Evolutionary conservation across 805 yeast genomes (phyloP), one percentile per base, ranked within the genome.

Genomic region (Metschnikowia amazonensis): DNA sequence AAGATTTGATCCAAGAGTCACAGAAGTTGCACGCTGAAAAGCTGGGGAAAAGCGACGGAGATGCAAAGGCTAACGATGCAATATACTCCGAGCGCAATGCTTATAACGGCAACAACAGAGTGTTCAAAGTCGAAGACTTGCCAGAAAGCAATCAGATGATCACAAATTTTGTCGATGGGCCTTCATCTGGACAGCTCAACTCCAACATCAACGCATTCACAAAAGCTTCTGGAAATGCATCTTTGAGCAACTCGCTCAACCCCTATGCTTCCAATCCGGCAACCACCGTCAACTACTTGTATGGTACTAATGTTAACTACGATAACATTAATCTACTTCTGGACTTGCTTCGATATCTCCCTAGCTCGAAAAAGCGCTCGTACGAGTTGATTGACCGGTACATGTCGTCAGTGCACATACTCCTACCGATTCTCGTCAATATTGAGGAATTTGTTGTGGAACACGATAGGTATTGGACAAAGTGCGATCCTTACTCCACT

Each of bases 371-470:
- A 36, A 72, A 67, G 39, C 65, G 75, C 31, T 72, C 80, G 0
- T 72, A 65, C 52, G 77, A 72, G 44, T 61, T 79, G 34, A 62
- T 78, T 2, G 69, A 72, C 29, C 63, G 82, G 23, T 80, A 75
- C 51, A 58, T 74, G 9, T 72, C 70, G 40, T 75, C 81, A 0
- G 79, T 80, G 11, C 84, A 80, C 53, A 75, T 79, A 6, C 64
- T 80, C n/a, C 57, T 79, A 8, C 84, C 85, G 0, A 60, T 80
- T 4, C 47, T 80, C 45, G 63, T 68, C 29, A 80, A 79, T 50
- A 52, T 77, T 24, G 57, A 61, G 16, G 75, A 70, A 25, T 75
- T 79, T 49, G 46, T 67, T 3, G 57, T 58, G 21, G 72, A 70
- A 36, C 82, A 79, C 56, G 78, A 75, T 27, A 57, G 58, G 14